Base-by-base conservation (phyloP, 495 filamentous ascomycete species). In the Xylaria grammica region DNA sequence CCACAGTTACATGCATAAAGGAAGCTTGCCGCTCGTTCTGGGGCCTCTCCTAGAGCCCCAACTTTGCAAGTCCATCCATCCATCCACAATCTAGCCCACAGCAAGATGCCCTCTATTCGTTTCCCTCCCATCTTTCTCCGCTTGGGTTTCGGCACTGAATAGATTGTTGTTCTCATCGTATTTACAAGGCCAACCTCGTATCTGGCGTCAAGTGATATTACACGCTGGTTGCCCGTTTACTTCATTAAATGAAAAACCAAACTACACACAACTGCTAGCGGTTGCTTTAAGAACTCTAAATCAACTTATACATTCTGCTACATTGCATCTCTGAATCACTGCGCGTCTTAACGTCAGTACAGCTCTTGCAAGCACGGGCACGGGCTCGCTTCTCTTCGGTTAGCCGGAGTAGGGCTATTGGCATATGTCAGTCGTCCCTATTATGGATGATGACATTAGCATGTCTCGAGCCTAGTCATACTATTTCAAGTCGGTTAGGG, bases 1-100 rank as follows among this genome's bases (percentile, higher is more conserved):
- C 46, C 54, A 60, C 32, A 34, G 54, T 65, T 60, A 32, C 48
- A 65, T 65, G 63, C 63, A 65, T 40, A 7, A 44, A 54, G 54
- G 48, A 50, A 65, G 27, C 49, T 38, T 60, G 38, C 63, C 54
- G 53, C 30, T 29, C 36, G 27, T 60, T 24, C 42, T 58, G 1
- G 29, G 30, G 17, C 24, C 30, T 49, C 42, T 42, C 45, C 46
- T 24, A 24, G 49, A 48, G 36, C 42, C 38, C 42, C 61, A 57
- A 57, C 40, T 42, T 57, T n/a, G n/a, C n/a, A n/a, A n/a, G n/a
- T n/a, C n/a, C n/a, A 44, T 42, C 34, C 19, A 50, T 40, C 19
- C 22, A 26, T 13, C 38, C 59, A 29, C 19, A 13, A 54, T 13
- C 9, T n/a, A n/a, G n/a, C n/a, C n/a, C n/a, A n/a, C n/a, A n/a